Evolutionary conservation across 192 early-diverging fungal genomes (phyloP), one percentile per base, ranked within the genome.

Genomic region (Umbelopsis sp.): DNA sequence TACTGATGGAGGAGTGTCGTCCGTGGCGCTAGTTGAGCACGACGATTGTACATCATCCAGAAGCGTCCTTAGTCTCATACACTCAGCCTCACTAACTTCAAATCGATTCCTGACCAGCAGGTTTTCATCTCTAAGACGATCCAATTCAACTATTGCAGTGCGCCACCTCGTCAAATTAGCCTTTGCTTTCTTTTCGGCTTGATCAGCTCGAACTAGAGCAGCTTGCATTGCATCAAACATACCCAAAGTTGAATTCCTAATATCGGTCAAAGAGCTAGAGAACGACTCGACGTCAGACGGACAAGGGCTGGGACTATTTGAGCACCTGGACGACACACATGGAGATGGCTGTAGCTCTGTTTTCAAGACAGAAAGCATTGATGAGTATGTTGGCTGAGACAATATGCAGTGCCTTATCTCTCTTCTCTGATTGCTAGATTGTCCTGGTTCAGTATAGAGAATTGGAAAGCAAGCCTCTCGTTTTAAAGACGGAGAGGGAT

Each of bases 41-140:
- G 55, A 61, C 33, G 16, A 25, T 6, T 49, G 48, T 3, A 49
- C 20, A 11, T 61, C 27, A 18, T 61, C 55, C 25, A 61, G 16
- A 5, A 61, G 25, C 27, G 18, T 25, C 7, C 13, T 25, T 25
- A 61, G 18, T 30, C 55, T 30, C 16, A 12, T 22, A 18, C 55
- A 61, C n/a, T 61, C 55, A 18, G 55, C 55, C 27, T 61, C 23
- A 18, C 30, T 61, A 16, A 2, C 35, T 35, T 61, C 55, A 18
- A 12, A 61, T 15, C 25, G 55, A 5, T 61, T 33, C 33, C 55
- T 61, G 55, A 61, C 55, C 30, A 61, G 55, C 55, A 61, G 55
- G 33, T 61, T 61, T 35, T 61, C 55, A 61, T 61, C 55, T 25
- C 55, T 25, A 7, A 61, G 55, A 61, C 55, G 55, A 35, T 61